These are phyloP conservation scores for Catunica adiposa DNA, from an alignment of 2,329 filamentous ascomycete species.

Conservation along the genomic window DNA sequence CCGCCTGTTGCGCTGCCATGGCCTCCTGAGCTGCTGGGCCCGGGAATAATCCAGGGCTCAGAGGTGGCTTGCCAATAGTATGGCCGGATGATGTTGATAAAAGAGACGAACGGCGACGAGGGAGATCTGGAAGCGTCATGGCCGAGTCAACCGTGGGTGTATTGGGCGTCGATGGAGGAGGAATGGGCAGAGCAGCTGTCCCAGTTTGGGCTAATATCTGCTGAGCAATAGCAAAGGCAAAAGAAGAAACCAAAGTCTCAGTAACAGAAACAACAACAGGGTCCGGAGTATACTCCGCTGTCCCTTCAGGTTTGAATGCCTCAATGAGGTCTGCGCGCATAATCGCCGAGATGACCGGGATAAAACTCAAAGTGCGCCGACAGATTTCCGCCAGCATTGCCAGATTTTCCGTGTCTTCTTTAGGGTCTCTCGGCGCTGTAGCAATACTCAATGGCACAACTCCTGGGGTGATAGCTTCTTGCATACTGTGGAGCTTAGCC, in stretches of 20 bases:
- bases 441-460: constrained; percentile 29
- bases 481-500: constrained; percentile 44
- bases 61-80: constrained; percentile 20
- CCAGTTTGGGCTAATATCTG: constrained; percentile 63
- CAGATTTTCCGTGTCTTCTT: constrained; percentile 55
- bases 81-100: constrained; percentile 30
- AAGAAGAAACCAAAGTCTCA: constrained; percentile 62
- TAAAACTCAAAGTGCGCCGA: constrained; percentile 65
- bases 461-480: constrained; percentile 37
- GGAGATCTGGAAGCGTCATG: constrained; percentile 35
- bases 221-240: constrained; percentile 59
- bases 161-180: constrained; percentile 23
- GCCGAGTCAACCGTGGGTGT: constrained; percentile 9
- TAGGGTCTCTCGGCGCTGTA: constrained; percentile 18
- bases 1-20: constrained; percentile 24
- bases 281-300: constrained; percentile 14
- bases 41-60: constrained; percentile 38
- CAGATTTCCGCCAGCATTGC: constrained; percentile 74
- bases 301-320: constrained; percentile 34
- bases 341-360: constrained; percentile 61
- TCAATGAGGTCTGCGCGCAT: constrained; percentile 61
- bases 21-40: constrained; percentile 25
- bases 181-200: constrained; percentile 50
- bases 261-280: constrained; percentile 35
- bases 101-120: constrained; percentile 40